Evolutionary conservation across 2,329 filamentous ascomycete genomes (phyloP).

Genomic region (Myriosclerotinia curreyana): DNA sequence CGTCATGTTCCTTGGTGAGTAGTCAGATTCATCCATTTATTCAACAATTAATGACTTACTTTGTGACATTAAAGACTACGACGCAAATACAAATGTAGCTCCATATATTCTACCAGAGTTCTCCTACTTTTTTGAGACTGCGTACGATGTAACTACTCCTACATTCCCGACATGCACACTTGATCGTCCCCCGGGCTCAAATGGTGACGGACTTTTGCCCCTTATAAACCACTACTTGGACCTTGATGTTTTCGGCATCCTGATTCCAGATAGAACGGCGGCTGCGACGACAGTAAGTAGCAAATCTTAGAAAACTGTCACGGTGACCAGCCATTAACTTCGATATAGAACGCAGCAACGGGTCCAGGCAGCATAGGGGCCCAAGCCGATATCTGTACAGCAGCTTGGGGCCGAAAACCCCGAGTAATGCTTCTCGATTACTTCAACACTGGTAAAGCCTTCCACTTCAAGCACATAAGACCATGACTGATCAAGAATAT

Average conservation of each 20-base stretch:
- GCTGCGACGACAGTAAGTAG: slow-evolving; percentile 39
- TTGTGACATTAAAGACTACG: slow-evolving; percentile 54
- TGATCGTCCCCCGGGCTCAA: slow-evolving; percentile 54
- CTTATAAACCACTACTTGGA: slow-evolving; percentile 66
- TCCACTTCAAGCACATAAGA: background rate
- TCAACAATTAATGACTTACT: background rate
- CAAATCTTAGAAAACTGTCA: background rate
- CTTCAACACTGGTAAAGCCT: slow-evolving; percentile 46
- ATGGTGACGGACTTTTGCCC: slow-evolving; percentile 48
- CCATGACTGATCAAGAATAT: background rate
- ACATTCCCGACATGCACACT: slow-evolving; percentile 64
- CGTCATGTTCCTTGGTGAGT: slow-evolving; percentile 65
- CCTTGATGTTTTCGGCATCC: slow-evolving; percentile 43
- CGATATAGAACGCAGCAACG: slow-evolving; percentile 35
- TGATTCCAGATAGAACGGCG: slow-evolving; percentile 51
- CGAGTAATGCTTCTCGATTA: slow-evolving; percentile 58
- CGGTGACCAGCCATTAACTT: background rate
- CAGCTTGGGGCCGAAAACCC: slow-evolving; percentile 48
- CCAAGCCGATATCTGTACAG: slow-evolving; percentile 48
- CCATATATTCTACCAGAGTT: slow-evolving; percentile 65
- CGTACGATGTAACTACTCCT: slow-evolving; percentile 52
- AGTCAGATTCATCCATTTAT: too few relatives aligned
- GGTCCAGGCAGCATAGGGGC: slow-evolving; percentile 52
- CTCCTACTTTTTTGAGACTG: slow-evolving; percentile 68
- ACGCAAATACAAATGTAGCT: slow-evolving; percentile 48